phyloP scores from a whole-genome alignment of 2,329 filamentous ascomycete genomes.

The Arthrobotrys musiformis region DNA sequence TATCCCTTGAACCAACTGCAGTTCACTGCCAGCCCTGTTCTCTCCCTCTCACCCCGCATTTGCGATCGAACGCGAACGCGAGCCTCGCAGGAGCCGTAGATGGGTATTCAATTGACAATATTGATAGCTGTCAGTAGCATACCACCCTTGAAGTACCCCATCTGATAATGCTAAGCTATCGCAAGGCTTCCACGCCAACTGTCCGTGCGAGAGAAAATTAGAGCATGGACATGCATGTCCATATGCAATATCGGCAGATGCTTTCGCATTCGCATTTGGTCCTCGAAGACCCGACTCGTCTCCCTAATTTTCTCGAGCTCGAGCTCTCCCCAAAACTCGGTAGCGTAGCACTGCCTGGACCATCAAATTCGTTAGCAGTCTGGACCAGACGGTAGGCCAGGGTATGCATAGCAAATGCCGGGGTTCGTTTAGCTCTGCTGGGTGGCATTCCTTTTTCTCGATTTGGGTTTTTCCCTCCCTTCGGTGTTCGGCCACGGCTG shows the following conservation, averaged over 20 bases:
- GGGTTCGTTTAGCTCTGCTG: neutral
- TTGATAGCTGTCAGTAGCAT: neutral
- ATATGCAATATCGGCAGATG: neutral
- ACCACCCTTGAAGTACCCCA: neutral
- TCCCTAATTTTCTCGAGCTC: neutral
- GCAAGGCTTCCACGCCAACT: neutral
- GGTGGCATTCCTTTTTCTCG: constrained; percentile 38
- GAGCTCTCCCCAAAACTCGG: neutral
- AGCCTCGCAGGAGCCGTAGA: neutral
- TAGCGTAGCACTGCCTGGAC: neutral
- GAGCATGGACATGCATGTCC: neutral
- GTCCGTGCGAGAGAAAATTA: neutral
- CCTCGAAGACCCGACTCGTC: neutral
- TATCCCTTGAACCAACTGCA: neutral
- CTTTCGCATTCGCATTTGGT: neutral
- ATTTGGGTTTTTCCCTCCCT: constrained; percentile 28
- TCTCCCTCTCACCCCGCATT: neutral
- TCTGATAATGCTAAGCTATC: neutral
- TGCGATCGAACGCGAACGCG: neutral
- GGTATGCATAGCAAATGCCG: constrained; percentile 43
- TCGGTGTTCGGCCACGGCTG: constrained; percentile 36
- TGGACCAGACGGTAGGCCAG: constrained; percentile 7
- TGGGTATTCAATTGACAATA: neutral
- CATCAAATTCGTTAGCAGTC: neutral
- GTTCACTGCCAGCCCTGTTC: neutral